Base-by-base conservation (phyloP, 2,329 filamentous ascomycete genomes). In the Xylogone sp. region DNA sequence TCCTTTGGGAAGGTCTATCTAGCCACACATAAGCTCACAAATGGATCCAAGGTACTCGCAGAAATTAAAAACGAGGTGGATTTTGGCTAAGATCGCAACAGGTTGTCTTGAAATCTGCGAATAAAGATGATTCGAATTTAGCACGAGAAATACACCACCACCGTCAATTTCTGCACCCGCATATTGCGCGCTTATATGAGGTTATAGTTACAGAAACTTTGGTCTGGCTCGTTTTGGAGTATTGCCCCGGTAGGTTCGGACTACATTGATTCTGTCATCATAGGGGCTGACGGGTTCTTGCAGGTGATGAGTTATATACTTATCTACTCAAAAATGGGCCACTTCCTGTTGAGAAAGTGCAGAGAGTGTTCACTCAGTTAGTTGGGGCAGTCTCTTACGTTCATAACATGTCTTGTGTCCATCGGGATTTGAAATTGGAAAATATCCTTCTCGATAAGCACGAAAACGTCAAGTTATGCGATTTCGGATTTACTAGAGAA, bases 1-100 rank as follows among this genome's bases (percentile, higher is more conserved):
- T 97, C 92, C 57, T 99, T 99, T 71, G 94, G 94, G 64, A 97
- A 97, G 73, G 94, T 99, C 64, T 99, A 99, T 70, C 79, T 99
- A 53, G 94, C 93, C 53, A 84, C 86, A 44, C 94, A 99, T 71
- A 97, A 97, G 71, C 90, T 99, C 70, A 97, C 90, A 65, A 97
- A 97, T 84, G 93, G 92, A 65, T 96, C 92, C 67, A 97, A 97
- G 83, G 91, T 93, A 65, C 55, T 76, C 51, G 46, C 16, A 18
- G 50, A 39, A 24, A n/a, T 8, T n/a, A n/a, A 19, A 45, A 10
- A 2, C n/a, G 19, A n/a, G 10, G 24, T 18, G n/a, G 44, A 18
- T 4, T 29, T 21, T n/a, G 18, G 46, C 51, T 62, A 29, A 59
- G 48, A 20, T 34, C 39, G 29, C 43, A 52, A 47, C 68, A 96